A percentile compares a stretch with the other conserved stretches of the same genome.
These are phyloP conservation scores for Phylloporus rhodoxanthus DNA, from an alignment of 768 basidiomycete genomes.

Conservation along the genomic window DNA sequence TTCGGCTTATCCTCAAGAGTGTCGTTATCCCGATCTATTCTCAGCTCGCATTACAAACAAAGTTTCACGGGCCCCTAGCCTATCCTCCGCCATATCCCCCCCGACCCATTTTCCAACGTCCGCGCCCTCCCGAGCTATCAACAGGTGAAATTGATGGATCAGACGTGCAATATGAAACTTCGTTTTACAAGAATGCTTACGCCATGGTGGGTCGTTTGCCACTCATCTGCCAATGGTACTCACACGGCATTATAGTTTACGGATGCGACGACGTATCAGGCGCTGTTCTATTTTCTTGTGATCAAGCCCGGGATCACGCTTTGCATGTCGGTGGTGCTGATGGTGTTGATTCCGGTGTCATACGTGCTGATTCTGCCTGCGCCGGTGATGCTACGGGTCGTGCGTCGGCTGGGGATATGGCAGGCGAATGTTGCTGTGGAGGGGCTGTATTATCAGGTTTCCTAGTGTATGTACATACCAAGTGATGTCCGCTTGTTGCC, in stretches of 20 bases:
- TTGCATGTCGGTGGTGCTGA: conserved; percentile 48
- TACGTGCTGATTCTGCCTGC: conserved; percentile 60
- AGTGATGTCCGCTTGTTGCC: conserved; percentile 13
- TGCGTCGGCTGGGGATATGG: conserved; percentile 68
- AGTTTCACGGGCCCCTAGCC: conserved; percentile 63
- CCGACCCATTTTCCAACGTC: conserved; percentile 68
- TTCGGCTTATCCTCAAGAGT: not conserved
- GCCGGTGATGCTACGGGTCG: conserved; percentile 59
- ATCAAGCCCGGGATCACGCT: conserved; percentile 80
- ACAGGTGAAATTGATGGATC: conserved; percentile 45
- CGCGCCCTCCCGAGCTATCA: conserved; percentile 41
- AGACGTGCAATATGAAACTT: conserved; percentile 47
- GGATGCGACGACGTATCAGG: conserved; percentile 76
- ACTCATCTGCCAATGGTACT: conserved; percentile 1
- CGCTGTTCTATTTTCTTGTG: conserved; percentile 83
- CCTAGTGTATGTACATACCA: conserved; percentile 14
- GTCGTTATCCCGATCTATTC: conserved; percentile 12
- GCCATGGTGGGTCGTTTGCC: conserved; percentile 54
- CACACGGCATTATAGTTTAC: conserved; percentile 49
- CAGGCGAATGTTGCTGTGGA: conserved; percentile 81
- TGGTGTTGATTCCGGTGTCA: conserved; percentile 53
- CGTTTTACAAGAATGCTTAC: conserved; percentile 78
- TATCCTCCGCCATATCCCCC: conserved; percentile 62
- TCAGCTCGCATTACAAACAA: conserved; percentile 61
- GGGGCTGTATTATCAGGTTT: conserved; percentile 45